A percentile compares a stretch with the other conserved stretches of the same genome.
phyloP scores from a whole-genome alignment of 768 basidiomycete genomes.

The Suillus alpinus region DNA sequence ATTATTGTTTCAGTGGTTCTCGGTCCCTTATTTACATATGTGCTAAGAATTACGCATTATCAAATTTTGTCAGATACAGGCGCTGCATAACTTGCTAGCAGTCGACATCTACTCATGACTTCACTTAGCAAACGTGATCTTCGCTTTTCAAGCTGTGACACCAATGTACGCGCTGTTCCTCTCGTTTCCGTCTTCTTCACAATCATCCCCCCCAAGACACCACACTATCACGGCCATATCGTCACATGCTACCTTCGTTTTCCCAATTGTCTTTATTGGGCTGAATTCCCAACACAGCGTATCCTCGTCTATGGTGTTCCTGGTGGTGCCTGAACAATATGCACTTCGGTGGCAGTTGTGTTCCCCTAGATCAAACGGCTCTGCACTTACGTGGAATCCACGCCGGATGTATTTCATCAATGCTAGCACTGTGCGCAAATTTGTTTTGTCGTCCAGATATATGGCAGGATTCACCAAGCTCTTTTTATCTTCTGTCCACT shows the following conservation, averaged over 20 bases:
- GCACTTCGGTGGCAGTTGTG: background rate
- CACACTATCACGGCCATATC: background rate
- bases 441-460: background rate
- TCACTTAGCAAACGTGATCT: too few relatives aligned
- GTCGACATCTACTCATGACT: too few relatives aligned
- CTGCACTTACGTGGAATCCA: background rate
- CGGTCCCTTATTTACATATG: too few relatives aligned
- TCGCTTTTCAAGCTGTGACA: background rate
- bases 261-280: background rate
- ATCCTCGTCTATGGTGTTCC: background rate
- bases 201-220: background rate
- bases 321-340: background rate
- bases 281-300: background rate
- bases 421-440: background rate
- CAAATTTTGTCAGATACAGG: too few relatives aligned
- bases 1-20: too few relatives aligned
- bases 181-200: background rate
- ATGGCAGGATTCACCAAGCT: background rate
- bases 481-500: background rate
- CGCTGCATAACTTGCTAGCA: too few relatives aligned
- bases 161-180: background rate
- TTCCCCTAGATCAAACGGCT: background rate
- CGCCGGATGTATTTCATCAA: background rate
- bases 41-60: too few relatives aligned
- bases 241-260: background rate